Base-by-base conservation (phyloP, 169 alveolate genomes). In the Cryptosporidium sp. region DNA sequence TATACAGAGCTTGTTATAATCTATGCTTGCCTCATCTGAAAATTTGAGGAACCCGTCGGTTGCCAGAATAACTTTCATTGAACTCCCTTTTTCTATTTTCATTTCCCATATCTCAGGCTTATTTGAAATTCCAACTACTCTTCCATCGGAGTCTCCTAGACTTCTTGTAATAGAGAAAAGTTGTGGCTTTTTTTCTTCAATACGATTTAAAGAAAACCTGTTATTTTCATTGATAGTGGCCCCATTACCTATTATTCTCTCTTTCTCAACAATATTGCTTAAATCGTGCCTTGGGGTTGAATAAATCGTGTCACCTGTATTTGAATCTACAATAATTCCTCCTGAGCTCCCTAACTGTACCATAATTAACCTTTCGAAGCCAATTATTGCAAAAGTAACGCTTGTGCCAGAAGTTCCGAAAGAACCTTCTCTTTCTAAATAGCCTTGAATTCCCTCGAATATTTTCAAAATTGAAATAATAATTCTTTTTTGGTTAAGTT, bases 401-500 rank as follows among this genome's bases (percentile, higher is more conserved):
- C 89, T 80, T 48, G 89, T 80, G 3, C 89, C 89, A 39, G 89
- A 80, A 10, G 69, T 44, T 80, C 75, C 89, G 62, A 80, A 80
- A 39, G 42, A 65, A 5, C 51, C 52, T 60, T 80, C 89, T 65
- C 44, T 80, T 37, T 80, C 89, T n/a, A 80, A 48, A 29, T 18
- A 44, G 9, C 26, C 18, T 67, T 80, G 89, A 14, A 62, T 53
- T 23, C 26, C 37, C 2, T 80, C 75, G n/a, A 80, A 80, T 29
- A 80, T 31, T 31, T 62, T 65, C 0, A 45, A 44, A 44, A 80
- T 65, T 0, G 67, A 56, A n/a, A 26, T 26, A 2, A 2, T 56
- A 29, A 56, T 56, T 9, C 21, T 56, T 26, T 56, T 18, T n/a
- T 56, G 37, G 37, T 21, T 56, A 56, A 0, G 3, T 56, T 56